Evolutionary conservation across 768 basidiomycete species (phyloP).

Genomic region (Leccinum subgranulosum): DNA sequence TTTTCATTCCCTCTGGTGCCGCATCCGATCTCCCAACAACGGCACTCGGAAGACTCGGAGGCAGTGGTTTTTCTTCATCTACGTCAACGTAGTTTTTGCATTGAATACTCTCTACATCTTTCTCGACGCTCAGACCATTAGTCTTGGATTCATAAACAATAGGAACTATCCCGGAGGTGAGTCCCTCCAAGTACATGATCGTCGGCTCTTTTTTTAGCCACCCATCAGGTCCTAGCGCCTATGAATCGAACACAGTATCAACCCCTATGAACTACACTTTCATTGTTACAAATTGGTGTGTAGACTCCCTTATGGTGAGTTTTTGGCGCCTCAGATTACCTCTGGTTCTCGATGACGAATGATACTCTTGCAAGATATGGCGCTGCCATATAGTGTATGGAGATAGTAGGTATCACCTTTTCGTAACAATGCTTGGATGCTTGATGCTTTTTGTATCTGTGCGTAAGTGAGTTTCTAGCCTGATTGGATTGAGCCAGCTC

Average conservation of each 20-base stretch:
- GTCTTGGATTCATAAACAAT: constrained; percentile 29
- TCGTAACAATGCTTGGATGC: constrained; percentile 15
- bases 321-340: not conserved
- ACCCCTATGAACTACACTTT: constrained; percentile 26
- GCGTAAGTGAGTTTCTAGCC: constrained; percentile 7
- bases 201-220: not conserved
- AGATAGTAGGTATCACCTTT: constrained; percentile 19
- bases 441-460: constrained; percentile 25
- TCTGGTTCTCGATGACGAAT: not conserved
- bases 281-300: constrained; percentile 29
- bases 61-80: constrained; percentile 29
- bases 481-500: not conserved
- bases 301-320: constrained; percentile 30
- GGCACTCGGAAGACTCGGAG: constrained; percentile 9
- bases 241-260: constrained; percentile 23
- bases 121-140: constrained; percentile 18
- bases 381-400: constrained; percentile 31
- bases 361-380: constrained; percentile 24
- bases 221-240: constrained; percentile 23
- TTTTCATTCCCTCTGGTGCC: constrained; percentile 24
- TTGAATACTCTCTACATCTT: constrained; percentile 28
- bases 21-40: constrained; percentile 12
- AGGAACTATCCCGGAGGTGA: constrained; percentile 33
- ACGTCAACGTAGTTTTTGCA: constrained; percentile 28
- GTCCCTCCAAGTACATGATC: not conserved